Base-by-base conservation (phyloP, 2,329 filamentous ascomycete genomes). In the Hypoxylon sp. region DNA sequence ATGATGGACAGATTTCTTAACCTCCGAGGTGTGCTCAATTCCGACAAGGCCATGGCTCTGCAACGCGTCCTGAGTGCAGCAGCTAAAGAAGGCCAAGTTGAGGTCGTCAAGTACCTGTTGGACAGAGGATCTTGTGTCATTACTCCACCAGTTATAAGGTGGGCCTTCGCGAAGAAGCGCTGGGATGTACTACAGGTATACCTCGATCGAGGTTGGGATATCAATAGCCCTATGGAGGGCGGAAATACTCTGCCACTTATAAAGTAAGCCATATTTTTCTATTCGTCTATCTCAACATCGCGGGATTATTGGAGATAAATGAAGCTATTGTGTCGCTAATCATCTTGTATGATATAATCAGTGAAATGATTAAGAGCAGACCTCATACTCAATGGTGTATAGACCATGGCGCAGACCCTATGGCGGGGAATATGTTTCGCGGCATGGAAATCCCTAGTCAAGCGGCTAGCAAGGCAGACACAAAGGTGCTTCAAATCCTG, bases 161-260 rank as follows among this genome's bases (percentile, higher is more conserved):
- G 10, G 1, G 50, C 50, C 14, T 35, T 35, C 14, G 14, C 2
- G 8, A 54, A 22, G 31, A 25, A 35, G 30, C 14, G 17, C 50
- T 54, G 50, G 50, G 17, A 54, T 25, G 31, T 54, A 10, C n/a
- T 37, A 6, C 31, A 54, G 30, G 17, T 33, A 35, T 54, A 54
- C 17, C 30, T 54, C 20, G 50, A 54, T 31, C 50, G 31, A 17
- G 50, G 50, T 17, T 54, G 50, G 50, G 33, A 54, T 25, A 54
- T 54, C 11, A 54, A 54, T n/a, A 35, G 50, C 6, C 33, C 50
- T 6, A 25, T 54, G 33, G 50, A 54, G 22, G 50, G 50, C 13
- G 50, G 50, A 40, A 54, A 54, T 3, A 54, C 50, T 37, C 8
- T 54, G 6, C 50, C 50, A 40, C n/a, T 54, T 25, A 33, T 54